Base-by-base conservation (phyloP, 2,329 filamentous ascomycete genomes). In the Hypoxylon sp. region DNA sequence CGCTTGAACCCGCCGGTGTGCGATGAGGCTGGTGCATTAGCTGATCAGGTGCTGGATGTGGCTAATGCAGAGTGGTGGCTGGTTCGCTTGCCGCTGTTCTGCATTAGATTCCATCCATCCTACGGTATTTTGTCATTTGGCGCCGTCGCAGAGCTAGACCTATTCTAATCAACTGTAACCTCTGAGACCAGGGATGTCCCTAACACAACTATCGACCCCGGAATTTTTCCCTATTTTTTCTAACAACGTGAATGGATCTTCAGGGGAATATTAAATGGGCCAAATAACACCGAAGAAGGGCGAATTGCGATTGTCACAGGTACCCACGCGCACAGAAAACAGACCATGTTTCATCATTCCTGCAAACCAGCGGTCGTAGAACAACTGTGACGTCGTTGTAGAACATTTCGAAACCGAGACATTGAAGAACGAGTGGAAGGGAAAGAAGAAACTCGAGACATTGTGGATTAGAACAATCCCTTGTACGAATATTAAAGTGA, bases 251-350 rank as follows among this genome's bases (percentile, higher is more conserved):
- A 62, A 64, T 62, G 55, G 68, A 71, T 68, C 59, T 65, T 71
- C 68, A 73, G 71, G 71, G 68, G 71, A 68, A 65, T 56, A 37
- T 44, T 37, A 55, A 39, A 54, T 59, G 46, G 33, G 33, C 33
- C 54, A 46, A 65, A 60, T 56, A 22, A 13, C 22, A 31, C 33
- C 44, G 31, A 48, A 24, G 44, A 29, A 29, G 64, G 9, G 47
- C 51, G 69, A 68, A 72, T 72, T 72, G 64, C 29, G 71, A 72
- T 72, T 70, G 48, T 72, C 70, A 39, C 59, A 47, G 39, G 64
- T 68, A 68, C 63, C 68, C 70, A 70, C 68, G 65, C 63, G 52
- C 57, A 68, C 57, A 58, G 51, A 70, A 65, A 52, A 64, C 55
- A 19, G 56, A 57, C 26, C 60, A 13, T 58, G 70, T 72, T 72